A percentile compares a stretch with the other conserved stretches of the same genome.
Conservation (phyloP, 2,329 filamentous ascomycete species). For the Stemphylium beticola region DNA sequence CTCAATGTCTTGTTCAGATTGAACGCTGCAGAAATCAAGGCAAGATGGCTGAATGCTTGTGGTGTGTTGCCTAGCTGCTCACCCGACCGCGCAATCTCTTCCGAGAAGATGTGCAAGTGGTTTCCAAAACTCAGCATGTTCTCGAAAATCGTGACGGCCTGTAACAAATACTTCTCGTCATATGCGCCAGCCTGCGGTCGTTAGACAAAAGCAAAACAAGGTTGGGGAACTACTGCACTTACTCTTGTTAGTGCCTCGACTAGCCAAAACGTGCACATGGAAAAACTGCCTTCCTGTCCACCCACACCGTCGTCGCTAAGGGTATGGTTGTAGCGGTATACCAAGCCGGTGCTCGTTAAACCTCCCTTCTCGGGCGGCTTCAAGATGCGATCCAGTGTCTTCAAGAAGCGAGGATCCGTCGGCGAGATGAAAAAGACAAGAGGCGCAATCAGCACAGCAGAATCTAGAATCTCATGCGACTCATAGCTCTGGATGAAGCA, state of each 20-base stretch:
- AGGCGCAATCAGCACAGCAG: constrained; percentile 76
- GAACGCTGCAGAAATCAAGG: constrained; percentile 77
- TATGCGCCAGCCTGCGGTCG: constrained; percentile 52
- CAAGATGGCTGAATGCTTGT: constrained; percentile 78
- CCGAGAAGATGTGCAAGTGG: constrained; percentile 78
- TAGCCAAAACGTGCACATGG: constrained; percentile 84
- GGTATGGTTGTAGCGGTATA: constrained; percentile 75
- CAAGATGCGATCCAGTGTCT: constrained; percentile 74
- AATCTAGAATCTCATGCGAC: constrained; percentile 71
- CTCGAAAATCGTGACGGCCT: constrained; percentile 73
- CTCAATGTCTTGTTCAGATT: constrained; percentile 65
- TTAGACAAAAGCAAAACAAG: constrained; percentile 10
- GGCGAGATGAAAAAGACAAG: constrained; percentile 81
- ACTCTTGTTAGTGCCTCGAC: constrained; percentile 78
- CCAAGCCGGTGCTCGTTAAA: constrained; percentile 74
- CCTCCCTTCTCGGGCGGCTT: constrained; percentile 76
- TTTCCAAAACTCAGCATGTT: constrained; percentile 80
- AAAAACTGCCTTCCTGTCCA: constrained; percentile 76
- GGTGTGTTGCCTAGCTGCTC: constrained; percentile 82
- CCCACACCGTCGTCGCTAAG: constrained; percentile 75
- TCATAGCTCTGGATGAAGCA: constrained; percentile 81
- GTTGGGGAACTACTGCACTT: constrained; percentile 43
- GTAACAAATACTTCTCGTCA: constrained; percentile 66
- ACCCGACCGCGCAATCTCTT: constrained; percentile 76
- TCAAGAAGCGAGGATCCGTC: constrained; percentile 76